Evolutionary conservation across 441 rosid species (phyloP), one percentile per base, ranked within the genome.

Genomic region (Mallotus japonicus): DNA sequence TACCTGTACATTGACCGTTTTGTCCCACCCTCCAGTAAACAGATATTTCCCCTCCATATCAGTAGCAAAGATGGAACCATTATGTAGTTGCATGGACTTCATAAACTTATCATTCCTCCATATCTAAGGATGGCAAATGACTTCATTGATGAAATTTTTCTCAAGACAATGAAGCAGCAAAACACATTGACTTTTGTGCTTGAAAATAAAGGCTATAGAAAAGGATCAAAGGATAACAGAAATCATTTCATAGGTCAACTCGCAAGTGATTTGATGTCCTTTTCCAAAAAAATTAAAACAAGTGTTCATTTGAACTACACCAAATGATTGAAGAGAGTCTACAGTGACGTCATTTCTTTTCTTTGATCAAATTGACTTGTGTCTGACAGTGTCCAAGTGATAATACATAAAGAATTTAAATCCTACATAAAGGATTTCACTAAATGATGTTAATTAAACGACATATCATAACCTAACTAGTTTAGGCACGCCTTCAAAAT

Each of bases 21-120:
- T 91, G 86, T 92, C 99, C 96, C 95, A 88, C 53, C 99, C 95
- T 80, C 91, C 97, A 1, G 90, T 80, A 70, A 94, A 85, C 28
- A 90, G 82, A 88, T 86, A 87, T 74, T 83, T 85, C 46, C 83
- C 89, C 17, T 87, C 87, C 83, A 89, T 60, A 64, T 70, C 77
- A 78, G 74, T 69, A 24, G 90, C 80, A 55, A 92, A 90, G 70
- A 90, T 82, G 70, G 95, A 88, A 80, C 97, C 89, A 65, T 73
- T 70, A 34, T 92, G 95, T 59, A 72, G 65, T 80, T 89, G 77
- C 46, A 73, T 66, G 10, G 90, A 84, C 79, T 87, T 92, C 84
- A 84, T 67, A 73, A 81, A 74, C 65, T 70, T 51, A 49, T 89
- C 97, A 72, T 92, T 83, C 80, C 84, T 88, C 99, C 99, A 94